phyloP scores from a whole-genome alignment of 345 rosid genomes.

The Citropsis articulata region DNA sequence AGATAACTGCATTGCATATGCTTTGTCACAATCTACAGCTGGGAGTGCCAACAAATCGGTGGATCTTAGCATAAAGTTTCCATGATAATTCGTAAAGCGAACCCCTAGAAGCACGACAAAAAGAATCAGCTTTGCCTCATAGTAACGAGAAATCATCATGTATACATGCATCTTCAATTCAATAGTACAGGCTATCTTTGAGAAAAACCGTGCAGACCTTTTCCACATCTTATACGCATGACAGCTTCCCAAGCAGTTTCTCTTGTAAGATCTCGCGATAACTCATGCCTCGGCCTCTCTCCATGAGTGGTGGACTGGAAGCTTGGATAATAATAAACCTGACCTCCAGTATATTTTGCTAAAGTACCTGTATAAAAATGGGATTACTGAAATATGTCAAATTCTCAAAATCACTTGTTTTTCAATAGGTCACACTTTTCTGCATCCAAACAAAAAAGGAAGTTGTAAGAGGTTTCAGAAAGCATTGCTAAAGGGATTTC shows the following conservation, averaged over 20 bases:
- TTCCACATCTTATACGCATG: constrained; percentile 99
- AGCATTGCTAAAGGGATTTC: neutral
- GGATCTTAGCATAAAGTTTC: constrained; percentile 97
- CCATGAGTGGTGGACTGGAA: constrained; percentile 75
- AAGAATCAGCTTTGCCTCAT: constrained; percentile 13
- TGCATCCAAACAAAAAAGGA: neutral
- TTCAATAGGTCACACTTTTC: neutral
- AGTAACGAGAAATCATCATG: neutral
- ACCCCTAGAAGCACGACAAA: constrained; percentile 55
- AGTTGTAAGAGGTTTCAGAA: neutral
- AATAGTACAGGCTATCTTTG: neutral
- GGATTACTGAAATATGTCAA: constrained; percentile 10
- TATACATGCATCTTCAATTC: neutral
- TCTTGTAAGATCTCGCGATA: constrained; percentile 90
- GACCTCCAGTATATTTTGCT: constrained; percentile 98
- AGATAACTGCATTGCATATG: constrained; percentile 90
- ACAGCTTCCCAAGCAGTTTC: constrained; percentile 99
- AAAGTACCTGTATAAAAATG: constrained; percentile 59
- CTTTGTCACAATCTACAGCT: constrained; percentile 98
- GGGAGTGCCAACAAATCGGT: constrained; percentile 96
- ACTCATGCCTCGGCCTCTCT: constrained; percentile 83
- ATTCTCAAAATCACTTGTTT: neutral
- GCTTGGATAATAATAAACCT: constrained; percentile 84
- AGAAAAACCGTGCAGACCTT: constrained; percentile 49
- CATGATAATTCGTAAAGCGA: constrained; percentile 92